Evolutionary conservation across 164 flowering plant genomes (phyloP).

Genomic region (Annona squamosa): DNA sequence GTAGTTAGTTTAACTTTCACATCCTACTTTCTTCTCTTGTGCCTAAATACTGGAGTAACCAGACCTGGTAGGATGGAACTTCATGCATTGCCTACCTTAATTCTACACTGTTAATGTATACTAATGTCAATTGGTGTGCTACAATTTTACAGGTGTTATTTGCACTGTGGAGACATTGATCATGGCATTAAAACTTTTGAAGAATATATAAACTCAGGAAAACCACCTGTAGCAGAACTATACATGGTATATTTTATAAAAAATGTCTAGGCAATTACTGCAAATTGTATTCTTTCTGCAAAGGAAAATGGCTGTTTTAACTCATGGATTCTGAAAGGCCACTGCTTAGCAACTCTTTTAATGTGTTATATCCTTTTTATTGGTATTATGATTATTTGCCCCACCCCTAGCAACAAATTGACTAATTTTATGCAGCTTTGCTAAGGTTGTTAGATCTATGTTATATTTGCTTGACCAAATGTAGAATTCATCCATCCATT

Average conservation of each 20-base stretch:
- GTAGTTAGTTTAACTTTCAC: too few species aligned
- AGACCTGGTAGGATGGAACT: neutral
- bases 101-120: neutral
- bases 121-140: neutral
- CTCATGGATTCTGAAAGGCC: neutral
- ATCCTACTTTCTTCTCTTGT: too few species aligned
- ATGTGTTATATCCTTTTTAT: too few species aligned
- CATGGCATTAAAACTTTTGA: constrained; percentile 61
- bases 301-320: neutral
- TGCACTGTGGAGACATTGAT: constrained; percentile 68
- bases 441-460: too few species aligned
- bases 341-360: neutral
- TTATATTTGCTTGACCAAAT: too few species aligned
- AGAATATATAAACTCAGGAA: constrained; percentile 53
- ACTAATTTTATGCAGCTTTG: too few species aligned
- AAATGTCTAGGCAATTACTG: neutral
- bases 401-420: neutral
- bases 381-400: neutral
- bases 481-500: too few species aligned
- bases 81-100: neutral
- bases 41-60: too few species aligned
- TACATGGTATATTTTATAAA: constrained; percentile 49
- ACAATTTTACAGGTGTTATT: constrained; percentile 48
- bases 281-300: neutral
- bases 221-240: constrained; percentile 48